Conservation (phyloP, 1,284 basidiomycete species). For the Leccinum fallax region DNA sequence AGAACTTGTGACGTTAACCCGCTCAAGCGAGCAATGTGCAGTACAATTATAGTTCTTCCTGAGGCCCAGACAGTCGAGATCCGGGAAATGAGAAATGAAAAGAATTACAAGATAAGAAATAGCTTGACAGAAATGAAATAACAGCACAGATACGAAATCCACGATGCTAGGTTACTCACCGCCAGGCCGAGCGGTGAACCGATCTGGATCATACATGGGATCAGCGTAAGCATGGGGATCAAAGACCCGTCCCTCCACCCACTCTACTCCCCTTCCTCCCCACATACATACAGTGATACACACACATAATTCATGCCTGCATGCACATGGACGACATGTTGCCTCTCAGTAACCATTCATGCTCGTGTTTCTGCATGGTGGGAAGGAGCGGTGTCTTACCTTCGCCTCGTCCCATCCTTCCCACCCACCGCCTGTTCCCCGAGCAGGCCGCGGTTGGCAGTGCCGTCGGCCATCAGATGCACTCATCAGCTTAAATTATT, state of each 20-base stretch:
- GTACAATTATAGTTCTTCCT: not conserved
- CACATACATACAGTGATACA: not conserved
- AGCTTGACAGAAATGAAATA: conserved; percentile 9
- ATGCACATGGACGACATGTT: conserved; percentile 18
- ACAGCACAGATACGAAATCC: conserved; percentile 8
- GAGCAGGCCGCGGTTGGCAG: conserved; percentile 1
- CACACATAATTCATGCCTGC: conserved; percentile 4
- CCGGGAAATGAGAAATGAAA: conserved; percentile 29
- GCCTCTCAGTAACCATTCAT: conserved; percentile 8
- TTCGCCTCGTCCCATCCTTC: conserved; percentile 6
- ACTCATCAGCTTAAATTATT: not conserved
- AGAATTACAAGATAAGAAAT: conserved; percentile 11
- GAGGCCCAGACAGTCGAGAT: conserved; percentile 8
- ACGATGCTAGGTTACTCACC: conserved; percentile 12
- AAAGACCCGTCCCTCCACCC: not conserved
- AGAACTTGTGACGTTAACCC: conserved; percentile 16
- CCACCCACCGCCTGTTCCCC: conserved; percentile 17
- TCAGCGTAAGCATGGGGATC: conserved; percentile 11
- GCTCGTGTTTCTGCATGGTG: conserved; percentile 17
- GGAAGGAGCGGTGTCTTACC: conserved; percentile 30
- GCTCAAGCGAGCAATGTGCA: conserved; percentile 3
- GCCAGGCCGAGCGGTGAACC: conserved; percentile 9
- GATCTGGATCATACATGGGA: conserved; percentile 16
- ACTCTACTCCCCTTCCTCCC: not conserved
- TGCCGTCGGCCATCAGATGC: conserved; percentile 5